Evolutionary conservation across 148 eudicot genomes (phyloP).

Genomic region (Chenopodium quinoa): DNA sequence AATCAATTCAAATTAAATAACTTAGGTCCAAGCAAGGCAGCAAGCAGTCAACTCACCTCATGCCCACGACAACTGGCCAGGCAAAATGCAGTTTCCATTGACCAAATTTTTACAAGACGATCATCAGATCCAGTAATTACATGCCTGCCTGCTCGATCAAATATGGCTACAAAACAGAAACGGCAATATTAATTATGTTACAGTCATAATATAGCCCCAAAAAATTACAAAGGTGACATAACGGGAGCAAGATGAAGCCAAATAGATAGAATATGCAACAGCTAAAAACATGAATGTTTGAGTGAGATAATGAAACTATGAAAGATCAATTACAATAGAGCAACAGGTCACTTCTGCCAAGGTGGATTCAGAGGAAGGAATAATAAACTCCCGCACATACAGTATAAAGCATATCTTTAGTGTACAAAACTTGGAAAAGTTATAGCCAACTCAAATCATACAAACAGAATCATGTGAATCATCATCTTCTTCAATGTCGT

Average conservation of each 20-base stretch:
- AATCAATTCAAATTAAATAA: background rate
- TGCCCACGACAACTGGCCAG: slow-evolving; percentile 97
- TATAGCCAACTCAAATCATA: slow-evolving; percentile 11
- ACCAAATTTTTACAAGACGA: slow-evolving; percentile 97
- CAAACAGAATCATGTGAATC: background rate
- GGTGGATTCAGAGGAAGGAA: too few species aligned
- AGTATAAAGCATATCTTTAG: too few species aligned
- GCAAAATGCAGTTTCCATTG: slow-evolving; percentile 96
- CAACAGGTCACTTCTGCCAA: too few species aligned
- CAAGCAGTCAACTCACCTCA: slow-evolving; percentile 58
- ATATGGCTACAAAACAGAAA: slow-evolving; percentile 70
- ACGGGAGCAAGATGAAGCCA: background rate
- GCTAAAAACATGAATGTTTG: background rate
- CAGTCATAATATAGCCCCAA: background rate
- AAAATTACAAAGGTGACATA: background rate
- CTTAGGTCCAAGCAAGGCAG: slow-evolving; percentile 23
- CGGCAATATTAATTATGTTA: background rate
- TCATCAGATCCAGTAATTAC: slow-evolving; percentile 98
- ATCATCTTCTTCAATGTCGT: background rate
- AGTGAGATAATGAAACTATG: background rate
- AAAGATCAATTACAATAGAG: too few species aligned
- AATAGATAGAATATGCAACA: background rate
- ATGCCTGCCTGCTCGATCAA: slow-evolving; percentile 85
- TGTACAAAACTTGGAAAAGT: background rate
- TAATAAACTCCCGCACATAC: too few species aligned